phyloP scores from a whole-genome alignment of 1,284 basidiomycete species.

The Tremellales sp. region DNA sequence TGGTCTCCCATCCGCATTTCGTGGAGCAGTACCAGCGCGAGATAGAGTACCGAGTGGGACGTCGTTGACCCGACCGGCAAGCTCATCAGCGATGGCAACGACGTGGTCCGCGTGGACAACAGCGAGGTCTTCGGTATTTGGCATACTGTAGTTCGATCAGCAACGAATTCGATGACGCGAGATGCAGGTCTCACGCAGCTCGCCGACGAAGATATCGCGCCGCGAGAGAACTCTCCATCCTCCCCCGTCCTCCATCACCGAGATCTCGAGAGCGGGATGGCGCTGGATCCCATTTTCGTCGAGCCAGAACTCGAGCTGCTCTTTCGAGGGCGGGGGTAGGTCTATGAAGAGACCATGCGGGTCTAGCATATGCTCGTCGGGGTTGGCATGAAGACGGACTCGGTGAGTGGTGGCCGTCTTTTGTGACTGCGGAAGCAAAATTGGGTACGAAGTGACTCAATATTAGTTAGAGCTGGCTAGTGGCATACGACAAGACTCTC shows the following conservation, averaged over 20 bases:
- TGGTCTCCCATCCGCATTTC: constrained; percentile 37
- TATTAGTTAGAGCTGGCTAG: no score
- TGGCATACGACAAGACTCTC: no score
- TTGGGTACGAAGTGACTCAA: no score
- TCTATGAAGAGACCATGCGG: neutral
- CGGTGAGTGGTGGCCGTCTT: no score
- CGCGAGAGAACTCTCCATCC: constrained; percentile 18
- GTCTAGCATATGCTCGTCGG: no score
- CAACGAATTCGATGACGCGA: neutral
- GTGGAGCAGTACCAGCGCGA: constrained; percentile 42
- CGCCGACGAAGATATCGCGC: constrained; percentile 11
- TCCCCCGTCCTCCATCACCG: constrained; percentile 13
- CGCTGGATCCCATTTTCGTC: neutral
- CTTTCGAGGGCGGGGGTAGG: neutral
- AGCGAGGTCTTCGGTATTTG: constrained; percentile 39
- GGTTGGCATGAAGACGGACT: no score
- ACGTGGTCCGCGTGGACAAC: constrained; percentile 34
- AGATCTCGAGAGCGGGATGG: constrained; percentile 5
- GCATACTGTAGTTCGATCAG: constrained; percentile 28
- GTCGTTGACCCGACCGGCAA: constrained; percentile 1
- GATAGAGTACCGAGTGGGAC: constrained; percentile 25
- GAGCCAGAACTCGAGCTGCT: neutral
- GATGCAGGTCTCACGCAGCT: constrained; percentile 11
- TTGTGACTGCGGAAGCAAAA: no score
- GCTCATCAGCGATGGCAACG: neutral